Conservation (phyloP, 345 rosid genomes). For the Hibiscus trionum region DNA sequence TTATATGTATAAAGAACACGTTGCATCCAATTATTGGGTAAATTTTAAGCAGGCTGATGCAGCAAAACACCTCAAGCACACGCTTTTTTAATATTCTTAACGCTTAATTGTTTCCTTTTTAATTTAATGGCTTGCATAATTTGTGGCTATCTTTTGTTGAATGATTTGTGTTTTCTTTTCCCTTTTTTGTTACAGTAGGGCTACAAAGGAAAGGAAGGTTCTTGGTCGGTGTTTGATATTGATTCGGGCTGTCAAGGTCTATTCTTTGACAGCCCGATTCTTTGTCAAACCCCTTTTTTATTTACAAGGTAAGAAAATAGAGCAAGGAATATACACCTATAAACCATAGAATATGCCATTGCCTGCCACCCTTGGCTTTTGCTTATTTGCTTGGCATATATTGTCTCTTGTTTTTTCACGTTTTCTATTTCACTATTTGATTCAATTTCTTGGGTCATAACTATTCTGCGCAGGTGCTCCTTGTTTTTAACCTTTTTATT, state of each 20-base stretch:
- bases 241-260: slow-evolving; percentile 15
- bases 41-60: neutral
- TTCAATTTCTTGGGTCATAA: neutral
- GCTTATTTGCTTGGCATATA: no score
- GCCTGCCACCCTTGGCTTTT: neutral
- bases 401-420: neutral
- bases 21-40: neutral
- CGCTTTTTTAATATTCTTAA: neutral
- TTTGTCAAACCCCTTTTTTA: neutral
- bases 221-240: neutral
- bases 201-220: neutral
- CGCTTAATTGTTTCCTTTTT: neutral
- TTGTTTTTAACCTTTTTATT: neutral
- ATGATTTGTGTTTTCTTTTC: no score
- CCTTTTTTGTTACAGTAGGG: neutral
- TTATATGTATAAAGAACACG: neutral
- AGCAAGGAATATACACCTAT: neutral
- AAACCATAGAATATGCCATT: slow-evolving; percentile 5
- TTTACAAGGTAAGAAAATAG: neutral
- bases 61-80: neutral
- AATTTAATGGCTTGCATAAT: neutral
- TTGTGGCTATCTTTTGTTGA: slow-evolving; percentile 5
- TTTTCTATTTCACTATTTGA: neutral
- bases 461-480: slow-evolving; percentile 16
- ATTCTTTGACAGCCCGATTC: slow-evolving; percentile 16